Evolutionary conservation across 345 rosid species (phyloP).

Genomic region (Eutrema heterophyllum): DNA sequence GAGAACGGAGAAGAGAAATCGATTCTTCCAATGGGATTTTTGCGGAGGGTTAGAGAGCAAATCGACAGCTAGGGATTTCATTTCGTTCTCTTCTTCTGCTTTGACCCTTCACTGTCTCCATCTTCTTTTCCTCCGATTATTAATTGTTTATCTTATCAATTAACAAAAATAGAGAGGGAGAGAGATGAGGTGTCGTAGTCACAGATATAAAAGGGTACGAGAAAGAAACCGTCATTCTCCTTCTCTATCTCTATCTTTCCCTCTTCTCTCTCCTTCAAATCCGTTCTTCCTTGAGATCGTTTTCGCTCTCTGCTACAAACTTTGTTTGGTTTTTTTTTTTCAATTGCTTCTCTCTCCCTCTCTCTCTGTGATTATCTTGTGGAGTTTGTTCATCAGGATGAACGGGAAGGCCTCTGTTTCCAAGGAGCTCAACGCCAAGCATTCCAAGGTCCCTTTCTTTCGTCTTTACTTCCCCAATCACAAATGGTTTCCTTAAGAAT

Average conservation of each 20-base stretch:
- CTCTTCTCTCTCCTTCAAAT: conserved; percentile 35
- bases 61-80: conserved; percentile 47
- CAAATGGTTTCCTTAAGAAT: background rate
- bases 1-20: conserved; percentile 52
- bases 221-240: conserved; percentile 18
- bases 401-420: conserved; percentile 71
- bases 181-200: conserved; percentile 18
- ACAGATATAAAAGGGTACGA: conserved; percentile 24
- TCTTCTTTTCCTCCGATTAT: background rate
- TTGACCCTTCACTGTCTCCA: conserved; percentile 24
- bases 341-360: background rate
- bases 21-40: conserved; percentile 47
- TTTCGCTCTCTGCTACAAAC: conserved; percentile 26
- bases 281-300: conserved; percentile 32
- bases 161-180: background rate
- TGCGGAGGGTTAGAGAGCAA: conserved; percentile 47
- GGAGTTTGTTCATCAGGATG: conserved; percentile 34
- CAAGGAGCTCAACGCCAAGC: conserved; percentile 73
- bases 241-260: conserved; percentile 13
- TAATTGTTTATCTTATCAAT: conserved; percentile 4
- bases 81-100: conserved; percentile 49
- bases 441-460: conserved; percentile 48
- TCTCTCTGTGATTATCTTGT: background rate
- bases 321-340: background rate
- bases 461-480: background rate